phyloP scores from a whole-genome alignment of 139 green algal genomes.

The Zygnema circumcarinatum region DNA sequence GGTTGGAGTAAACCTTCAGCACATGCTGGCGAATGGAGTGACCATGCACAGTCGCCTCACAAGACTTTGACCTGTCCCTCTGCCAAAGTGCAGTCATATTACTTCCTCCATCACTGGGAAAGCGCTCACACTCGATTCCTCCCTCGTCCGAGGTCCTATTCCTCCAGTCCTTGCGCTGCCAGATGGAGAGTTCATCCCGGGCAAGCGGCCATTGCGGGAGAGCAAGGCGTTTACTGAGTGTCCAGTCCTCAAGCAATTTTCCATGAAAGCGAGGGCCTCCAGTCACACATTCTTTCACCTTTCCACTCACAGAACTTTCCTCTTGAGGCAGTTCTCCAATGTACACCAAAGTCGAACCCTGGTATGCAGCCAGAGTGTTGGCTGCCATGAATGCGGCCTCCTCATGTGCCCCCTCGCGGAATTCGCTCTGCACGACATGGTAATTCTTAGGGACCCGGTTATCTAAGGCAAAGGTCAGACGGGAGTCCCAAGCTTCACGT shows the following conservation, averaged over 20 bases:
- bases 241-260: constrained; percentile 5
- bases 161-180: neutral
- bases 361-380: neutral
- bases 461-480: neutral
- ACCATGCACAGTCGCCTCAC: too few relatives aligned
- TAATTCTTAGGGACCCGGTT: neutral
- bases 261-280: constrained; percentile 2
- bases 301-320: neutral
- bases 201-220: constrained; percentile 16
- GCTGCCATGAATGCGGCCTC: constrained; percentile 4
- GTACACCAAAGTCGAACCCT: constrained; percentile 6
- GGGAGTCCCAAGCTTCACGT: neutral
- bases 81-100: neutral
- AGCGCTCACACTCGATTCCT: neutral
- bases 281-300: neutral
- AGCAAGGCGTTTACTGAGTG: neutral
- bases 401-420: neutral
- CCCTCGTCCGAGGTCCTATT: neutral
- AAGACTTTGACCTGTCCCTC: too few relatives aligned
- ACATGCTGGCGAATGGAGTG: neutral
- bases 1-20: neutral
- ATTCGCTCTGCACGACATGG: neutral
- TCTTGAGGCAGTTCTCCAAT: constrained; percentile 15
- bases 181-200: constrained; percentile 18
- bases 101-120: neutral